Conservation (phyloP, 805 yeast species). For the Barnettozyma vustinii region DNA sequence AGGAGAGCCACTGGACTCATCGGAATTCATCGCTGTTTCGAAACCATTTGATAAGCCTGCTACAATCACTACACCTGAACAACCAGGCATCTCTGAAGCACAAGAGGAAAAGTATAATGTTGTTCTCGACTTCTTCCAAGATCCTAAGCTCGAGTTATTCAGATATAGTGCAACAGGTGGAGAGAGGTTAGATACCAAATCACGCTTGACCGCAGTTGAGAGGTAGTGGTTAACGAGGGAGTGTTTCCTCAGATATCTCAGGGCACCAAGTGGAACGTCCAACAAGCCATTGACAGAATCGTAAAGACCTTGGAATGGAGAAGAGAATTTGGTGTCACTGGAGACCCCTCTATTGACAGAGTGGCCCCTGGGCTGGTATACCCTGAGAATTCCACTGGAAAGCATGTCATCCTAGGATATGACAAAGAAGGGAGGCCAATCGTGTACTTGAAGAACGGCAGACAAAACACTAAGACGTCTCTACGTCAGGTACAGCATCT, state of each 20-base stretch:
- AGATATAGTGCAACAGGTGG: slow-evolving; percentile 22
- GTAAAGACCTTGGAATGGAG: too few relatives aligned
- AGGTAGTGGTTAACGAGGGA: slow-evolving; percentile 92
- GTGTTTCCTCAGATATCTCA: slow-evolving; percentile 81
- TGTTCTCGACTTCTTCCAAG: too few relatives aligned
- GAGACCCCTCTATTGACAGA: too few relatives aligned
- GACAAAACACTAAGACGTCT: slow-evolving; percentile 90
- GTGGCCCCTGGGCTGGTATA: too few relatives aligned
- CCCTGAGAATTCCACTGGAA: too few relatives aligned
- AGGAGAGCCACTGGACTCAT: slow-evolving; percentile 11
- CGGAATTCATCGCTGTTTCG: slow-evolving; percentile 23
- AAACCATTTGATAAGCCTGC: slow-evolving; percentile 56
- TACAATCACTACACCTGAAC: slow-evolving; percentile 33
- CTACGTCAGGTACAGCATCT: slow-evolving; percentile 88
- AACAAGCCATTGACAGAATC: too few relatives aligned
- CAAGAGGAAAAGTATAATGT: too few relatives aligned
- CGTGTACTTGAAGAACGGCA: slow-evolving; percentile 85
- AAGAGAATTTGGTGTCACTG: too few relatives aligned
- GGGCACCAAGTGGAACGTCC: too few relatives aligned
- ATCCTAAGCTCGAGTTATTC: too few relatives aligned
- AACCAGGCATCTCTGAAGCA: neutral
- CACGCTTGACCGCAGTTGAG: slow-evolving; percentile 52
- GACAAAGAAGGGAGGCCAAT: slow-evolving; percentile 89
- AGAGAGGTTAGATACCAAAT: slow-evolving; percentile 29
- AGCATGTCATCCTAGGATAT: slow-evolving; percentile 82